Evolutionary conservation across 2,329 filamentous ascomycete genomes (phyloP).

Genomic region (Lasiodiplodia sp.): DNA sequence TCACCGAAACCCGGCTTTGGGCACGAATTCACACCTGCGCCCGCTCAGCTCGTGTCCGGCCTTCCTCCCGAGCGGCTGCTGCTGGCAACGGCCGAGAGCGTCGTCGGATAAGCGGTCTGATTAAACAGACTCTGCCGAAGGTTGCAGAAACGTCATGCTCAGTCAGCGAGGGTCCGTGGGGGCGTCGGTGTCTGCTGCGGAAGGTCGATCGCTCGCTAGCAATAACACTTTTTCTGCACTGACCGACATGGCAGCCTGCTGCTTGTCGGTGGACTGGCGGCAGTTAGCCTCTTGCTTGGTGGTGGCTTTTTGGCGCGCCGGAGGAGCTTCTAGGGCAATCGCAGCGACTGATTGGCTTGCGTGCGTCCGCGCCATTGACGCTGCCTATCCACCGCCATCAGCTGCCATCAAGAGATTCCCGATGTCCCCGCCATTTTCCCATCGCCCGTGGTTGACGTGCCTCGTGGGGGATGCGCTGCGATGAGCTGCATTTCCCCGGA

Average conservation of each 20-base stretch:
- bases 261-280: not conserved
- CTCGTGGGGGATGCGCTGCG: not conserved
- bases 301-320: not conserved
- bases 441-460: not conserved
- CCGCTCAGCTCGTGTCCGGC: no score
- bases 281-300: not conserved
- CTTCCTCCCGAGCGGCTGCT: not conserved
- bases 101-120: not conserved
- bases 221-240: not conserved
- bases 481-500: not conserved
- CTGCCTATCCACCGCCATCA: not conserved
- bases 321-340: not conserved
- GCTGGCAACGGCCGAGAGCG: no score
- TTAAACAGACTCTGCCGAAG: not conserved
- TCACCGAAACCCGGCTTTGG: not conserved
- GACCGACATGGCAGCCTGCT: not conserved
- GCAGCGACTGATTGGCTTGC: not conserved
- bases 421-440: not conserved
- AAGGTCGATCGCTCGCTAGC: not conserved
- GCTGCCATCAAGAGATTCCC: not conserved
- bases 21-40: not conserved
- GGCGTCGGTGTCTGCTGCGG: not conserved
- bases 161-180: not conserved
- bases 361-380: not conserved
- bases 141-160: not conserved